Evolutionary conservation across 1,284 basidiomycete genomes (phyloP), one percentile per base, ranked within the genome.

Genomic region (Puccinia horiana): DNA sequence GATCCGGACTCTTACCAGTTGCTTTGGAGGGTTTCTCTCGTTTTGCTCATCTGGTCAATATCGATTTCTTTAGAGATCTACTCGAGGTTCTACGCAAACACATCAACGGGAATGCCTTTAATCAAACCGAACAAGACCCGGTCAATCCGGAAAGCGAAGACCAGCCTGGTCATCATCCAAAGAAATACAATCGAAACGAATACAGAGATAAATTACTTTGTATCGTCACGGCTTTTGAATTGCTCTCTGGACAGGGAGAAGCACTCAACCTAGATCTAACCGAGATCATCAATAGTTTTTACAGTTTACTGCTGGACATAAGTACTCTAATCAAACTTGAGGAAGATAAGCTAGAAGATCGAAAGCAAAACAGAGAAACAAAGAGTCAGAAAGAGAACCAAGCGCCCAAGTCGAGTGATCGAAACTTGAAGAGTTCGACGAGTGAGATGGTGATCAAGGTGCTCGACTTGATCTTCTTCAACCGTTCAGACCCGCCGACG

Each of bases 61-160:
- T 99, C 85, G 97, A 99, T 87, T 99, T 99, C 88, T 99, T 99
- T 91, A 92, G 93, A 84, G 97, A 99, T 88, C 89, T 99, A 69
- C 90, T 99, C 88, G 90, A 91, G 76, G 95, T 97, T 0, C 89
- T 99, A 47, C 93, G 94, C 86, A 90, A 90, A 82, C 91, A 95
- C 81, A 91, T 97, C 84, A 86, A 88, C 79, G 89, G 90, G 83
- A 83, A 85, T 77, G 67, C 83, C 65, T 83, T 84, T 63, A 84
- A 83, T 35, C 79, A 69, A 20, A 69, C 75, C 18, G 83, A 83
- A 8, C 83, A 83, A n/a, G 83, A 83, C 20, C 18, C 70, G 20
- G 82, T 86, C 16, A 40, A 65, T 42, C 54, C 49, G 16, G 44
- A 77, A 8, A 29, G 9, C 42, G 80, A 81, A 32, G 72, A 75